Evolutionary conservation across 176 grass and related monocot species (phyloP), one percentile per base, ranked within the genome.

Genomic region (Triticum urartu): DNA sequence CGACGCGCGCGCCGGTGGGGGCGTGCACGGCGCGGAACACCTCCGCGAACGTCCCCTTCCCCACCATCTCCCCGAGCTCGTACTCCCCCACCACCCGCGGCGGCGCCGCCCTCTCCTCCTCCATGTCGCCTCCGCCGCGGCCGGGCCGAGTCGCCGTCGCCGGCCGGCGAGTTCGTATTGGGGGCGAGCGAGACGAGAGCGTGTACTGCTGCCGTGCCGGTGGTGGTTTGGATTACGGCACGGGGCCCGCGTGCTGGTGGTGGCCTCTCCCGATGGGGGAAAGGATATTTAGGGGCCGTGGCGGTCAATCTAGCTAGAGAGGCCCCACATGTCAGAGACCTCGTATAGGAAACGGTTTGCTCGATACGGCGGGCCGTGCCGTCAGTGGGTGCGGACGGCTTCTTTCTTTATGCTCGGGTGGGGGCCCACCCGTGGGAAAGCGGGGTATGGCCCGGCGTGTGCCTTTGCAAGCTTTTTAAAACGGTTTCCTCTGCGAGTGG

Each of bases 11-110:
- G 60, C 94, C 89, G 34, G 79, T 81, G 59, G 47, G 60, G 59
- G 64, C 67, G 86, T 95, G 89, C 80, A 7, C 78, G 21, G 89
- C 91, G 33, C 50, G 81, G 91, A 80, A 91, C 59, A 95, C 94
- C 87, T 85, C 56, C 7, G 93, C 89, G 71, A 87, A 95, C 20
- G 89, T 83, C 21, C 94, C 91, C 73, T 68, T 74, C 60, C 94
- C 94, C 25, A 88, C 69, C 89, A 64, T 48, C 81, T 72, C 82
- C 59, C 61, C 81, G 1, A 95, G 68, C 65, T 77, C 83, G 81
- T 95, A 93, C 32, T 93, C 91, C 45, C 93, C 91, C 42, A 93
- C 84, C 35, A 68, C 42, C 54, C 62, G 33, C 77, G 20, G 5
- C 64, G 72, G 11, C 7, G 34, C 2, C 61, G 80, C n/a, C 66